Conservation (phyloP, 148 eudicot genomes). For the Persicaria maculosa region DNA sequence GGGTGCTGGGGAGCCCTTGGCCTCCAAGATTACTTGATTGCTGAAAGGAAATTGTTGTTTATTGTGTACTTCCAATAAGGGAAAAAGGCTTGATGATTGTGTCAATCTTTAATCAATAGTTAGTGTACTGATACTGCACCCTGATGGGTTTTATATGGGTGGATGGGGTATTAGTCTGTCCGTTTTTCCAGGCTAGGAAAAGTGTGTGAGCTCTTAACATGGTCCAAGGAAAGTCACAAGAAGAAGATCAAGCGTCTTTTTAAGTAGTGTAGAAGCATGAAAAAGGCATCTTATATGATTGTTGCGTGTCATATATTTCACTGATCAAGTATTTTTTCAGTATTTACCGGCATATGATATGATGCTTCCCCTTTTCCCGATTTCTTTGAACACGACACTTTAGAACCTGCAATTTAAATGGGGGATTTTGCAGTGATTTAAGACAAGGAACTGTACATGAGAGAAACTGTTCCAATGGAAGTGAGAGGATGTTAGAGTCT, state of each 20-base stretch:
- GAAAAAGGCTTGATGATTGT: not conserved
- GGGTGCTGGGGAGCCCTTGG: not conserved
- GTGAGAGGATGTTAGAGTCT: not conserved
- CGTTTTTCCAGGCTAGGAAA: not conserved
- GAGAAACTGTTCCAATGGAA: not conserved
- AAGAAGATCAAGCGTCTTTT: not conserved
- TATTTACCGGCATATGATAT: not conserved
- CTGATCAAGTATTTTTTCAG: not conserved
- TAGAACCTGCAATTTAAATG: not conserved
- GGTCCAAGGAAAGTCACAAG: not conserved
- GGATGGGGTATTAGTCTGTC: constrained; percentile 1
- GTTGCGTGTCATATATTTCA: not conserved
- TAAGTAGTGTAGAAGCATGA: constrained; percentile 4
- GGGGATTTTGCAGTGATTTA: not conserved
- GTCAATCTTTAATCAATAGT: not conserved
- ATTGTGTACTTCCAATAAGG: not conserved
- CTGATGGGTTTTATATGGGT: not conserved
- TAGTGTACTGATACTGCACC: not conserved
- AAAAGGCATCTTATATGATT: not conserved
- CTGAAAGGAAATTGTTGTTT: not conserved
- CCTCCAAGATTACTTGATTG: not conserved
- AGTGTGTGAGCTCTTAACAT: not conserved
- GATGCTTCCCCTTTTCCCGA: not conserved
- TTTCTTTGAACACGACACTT: not conserved
- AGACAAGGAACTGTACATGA: not conserved